Evolutionary conservation across 1,139 yeast genomes (phyloP).

Genomic region (Geotrichum europaeum): DNA sequence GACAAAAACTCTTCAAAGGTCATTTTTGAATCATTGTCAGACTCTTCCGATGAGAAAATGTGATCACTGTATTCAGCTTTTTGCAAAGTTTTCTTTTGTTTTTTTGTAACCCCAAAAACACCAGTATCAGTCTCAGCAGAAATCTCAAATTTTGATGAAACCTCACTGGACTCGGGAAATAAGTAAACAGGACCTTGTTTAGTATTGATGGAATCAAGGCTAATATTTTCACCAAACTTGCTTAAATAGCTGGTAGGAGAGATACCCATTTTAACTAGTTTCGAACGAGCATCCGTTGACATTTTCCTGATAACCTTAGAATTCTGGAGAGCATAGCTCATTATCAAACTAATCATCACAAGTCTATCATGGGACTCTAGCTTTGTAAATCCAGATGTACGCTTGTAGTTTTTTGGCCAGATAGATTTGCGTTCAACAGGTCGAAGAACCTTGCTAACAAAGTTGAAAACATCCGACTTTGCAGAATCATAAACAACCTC

Average conservation of each 20-base stretch:
- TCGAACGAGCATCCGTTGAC: conserved; percentile 3
- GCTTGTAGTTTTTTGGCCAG: background rate
- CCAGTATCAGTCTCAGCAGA: background rate
- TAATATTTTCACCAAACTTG: background rate
- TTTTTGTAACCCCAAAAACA: background rate
- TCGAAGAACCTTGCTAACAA: background rate
- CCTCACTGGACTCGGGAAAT: background rate
- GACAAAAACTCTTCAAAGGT: background rate
- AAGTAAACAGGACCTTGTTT: background rate
- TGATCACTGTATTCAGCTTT: background rate
- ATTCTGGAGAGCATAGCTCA: conserved; percentile 6
- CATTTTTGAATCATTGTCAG: background rate
- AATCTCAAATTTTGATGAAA: background rate
- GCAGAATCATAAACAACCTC: background rate
- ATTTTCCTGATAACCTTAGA: background rate
- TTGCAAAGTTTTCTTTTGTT: background rate
- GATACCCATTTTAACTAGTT: background rate
- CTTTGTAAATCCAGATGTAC: background rate
- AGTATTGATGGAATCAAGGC: background rate
- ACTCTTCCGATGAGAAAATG: background rate
- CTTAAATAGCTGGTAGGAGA: conserved; percentile 9
- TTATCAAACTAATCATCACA: background rate
- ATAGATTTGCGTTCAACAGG: background rate
- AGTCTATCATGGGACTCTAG: conserved; percentile 1
- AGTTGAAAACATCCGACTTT: background rate